phyloP scores from a whole-genome alignment of 805 yeast genomes.

The Teunomyces atbi region DNA sequence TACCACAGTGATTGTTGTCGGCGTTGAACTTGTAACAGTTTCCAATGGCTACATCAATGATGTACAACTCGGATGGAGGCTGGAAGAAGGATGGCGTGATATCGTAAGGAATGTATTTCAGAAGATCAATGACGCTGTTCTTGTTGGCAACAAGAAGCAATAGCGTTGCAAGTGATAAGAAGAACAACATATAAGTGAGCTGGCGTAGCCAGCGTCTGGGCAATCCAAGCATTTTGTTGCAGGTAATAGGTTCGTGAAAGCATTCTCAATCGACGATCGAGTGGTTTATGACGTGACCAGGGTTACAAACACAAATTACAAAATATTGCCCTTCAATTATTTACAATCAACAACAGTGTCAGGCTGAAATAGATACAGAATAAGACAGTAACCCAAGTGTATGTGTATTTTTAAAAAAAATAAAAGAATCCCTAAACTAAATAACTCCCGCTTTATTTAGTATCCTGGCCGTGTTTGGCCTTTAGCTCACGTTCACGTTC shows the following conservation, averaged over 20 bases:
- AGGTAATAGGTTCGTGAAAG: neutral
- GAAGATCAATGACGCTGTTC: conserved; percentile 33
- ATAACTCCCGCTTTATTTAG: neutral
- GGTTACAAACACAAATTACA: no score
- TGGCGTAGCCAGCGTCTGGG: conserved; percentile 34
- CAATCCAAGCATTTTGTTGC: conserved; percentile 18
- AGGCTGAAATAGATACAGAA: no score
- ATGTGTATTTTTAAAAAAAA: no score
- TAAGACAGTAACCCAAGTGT: no score
- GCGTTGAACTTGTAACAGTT: conserved; percentile 27
- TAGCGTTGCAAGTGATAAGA: conserved; percentile 17
- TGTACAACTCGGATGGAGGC: conserved; percentile 35
- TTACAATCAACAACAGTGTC: no score
- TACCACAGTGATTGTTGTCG: conserved; percentile 24
- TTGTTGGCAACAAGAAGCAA: conserved; percentile 40
- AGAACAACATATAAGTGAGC: conserved; percentile 17
- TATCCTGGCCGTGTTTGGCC: neutral
- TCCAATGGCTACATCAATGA: conserved; percentile 43
- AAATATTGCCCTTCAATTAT: no score
- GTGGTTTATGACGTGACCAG: no score
- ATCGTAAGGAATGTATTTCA: conserved; percentile 20
- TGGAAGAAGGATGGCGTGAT: conserved; percentile 29
- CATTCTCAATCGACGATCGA: no score
- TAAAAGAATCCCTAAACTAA: neutral
- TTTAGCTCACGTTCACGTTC: conserved; percentile 2